Evolutionary conservation across 345 rosid species (phyloP), one percentile per base, ranked within the genome.

Genomic region (Eucalyptus grandis): DNA sequence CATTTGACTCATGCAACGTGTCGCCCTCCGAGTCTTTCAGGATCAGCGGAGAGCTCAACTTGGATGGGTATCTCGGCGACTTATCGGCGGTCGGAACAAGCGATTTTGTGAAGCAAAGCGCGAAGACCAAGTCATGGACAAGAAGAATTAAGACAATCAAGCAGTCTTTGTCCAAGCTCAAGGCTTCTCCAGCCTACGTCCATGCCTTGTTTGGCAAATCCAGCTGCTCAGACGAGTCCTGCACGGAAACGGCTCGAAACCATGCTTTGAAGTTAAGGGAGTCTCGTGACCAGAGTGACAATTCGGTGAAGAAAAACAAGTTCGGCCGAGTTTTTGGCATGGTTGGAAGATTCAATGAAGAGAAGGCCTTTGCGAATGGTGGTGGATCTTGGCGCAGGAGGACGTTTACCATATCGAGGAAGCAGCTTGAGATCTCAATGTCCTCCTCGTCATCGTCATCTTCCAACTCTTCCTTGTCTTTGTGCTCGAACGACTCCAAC

Each of bases 1-100:
- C 99, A 14, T 98, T 94, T 86, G 97, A 96, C 90, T 98, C 98
- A 88, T 96, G 98, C 93, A 94, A 94, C 40, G 93, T 93, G 88
- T 96, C 99, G 7, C 99, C 99, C 47, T 88, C 89, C 24, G 96
- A 94, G 77, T 97, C 98, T 26, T 95, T 96, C 83, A 93, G 89
- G 21, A 97, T 92, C 86, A 96, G 99, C 88, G 85, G 92, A 86
- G 99, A 96, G 92, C 93, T 98, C 82, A 95, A 94, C 91, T 95
- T 94, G 9, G 92, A 93, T 69, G 99, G 92, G 88, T 96, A 93
- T 88, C 93, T 95, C 40, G 87, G 90, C 2, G 93, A 92, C n/a
- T 94, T 91, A 86, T 88, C 93, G 24, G 50, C 93, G 12, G 49
- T 93, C 86, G 90, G 89, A 49, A 81, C 51, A 31, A 80, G 91